Percentiles rank a stretch among this genome's conserved stretches.
phyloP scores from a whole-genome alignment of 73 alveolate species.

The Blepharisma stoltei region DNA sequence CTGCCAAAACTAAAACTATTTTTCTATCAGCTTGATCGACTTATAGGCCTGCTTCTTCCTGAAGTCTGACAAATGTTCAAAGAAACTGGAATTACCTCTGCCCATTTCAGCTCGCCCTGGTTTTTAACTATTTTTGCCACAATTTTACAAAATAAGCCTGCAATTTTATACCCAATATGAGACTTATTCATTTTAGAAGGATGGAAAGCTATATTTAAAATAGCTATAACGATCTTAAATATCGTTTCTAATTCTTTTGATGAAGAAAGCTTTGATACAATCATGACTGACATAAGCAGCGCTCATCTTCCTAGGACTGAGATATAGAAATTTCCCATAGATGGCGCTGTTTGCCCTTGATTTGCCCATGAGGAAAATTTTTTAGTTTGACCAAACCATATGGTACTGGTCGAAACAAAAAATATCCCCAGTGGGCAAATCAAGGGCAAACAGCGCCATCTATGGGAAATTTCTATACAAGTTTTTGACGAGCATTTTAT shows the following conservation, averaged over 20 bases:
- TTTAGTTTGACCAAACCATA: no score
- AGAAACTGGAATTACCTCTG: conserved; percentile 50
- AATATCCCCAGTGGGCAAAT: no score
- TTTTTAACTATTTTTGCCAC: conserved; percentile 78
- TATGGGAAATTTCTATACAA: no score
- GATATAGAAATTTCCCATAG: no score
- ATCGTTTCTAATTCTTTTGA: background rate
- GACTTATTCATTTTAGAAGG: conserved; percentile 57
- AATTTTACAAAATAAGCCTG: conserved; percentile 53
- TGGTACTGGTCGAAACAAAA: no score
- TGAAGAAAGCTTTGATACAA: conserved; percentile 14
- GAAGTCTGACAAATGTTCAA: conserved; percentile 68
- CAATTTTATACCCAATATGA: conserved; percentile 46
- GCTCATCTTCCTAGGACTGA: background rate
- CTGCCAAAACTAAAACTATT: conserved; percentile 71
- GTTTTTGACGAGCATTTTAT: conserved; percentile 2
- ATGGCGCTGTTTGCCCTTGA: no score
- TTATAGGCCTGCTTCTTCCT: conserved; percentile 70
- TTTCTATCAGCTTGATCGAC: conserved; percentile 83
- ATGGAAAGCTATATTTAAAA: conserved; percentile 63
- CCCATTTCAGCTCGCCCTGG: conserved; percentile 82
- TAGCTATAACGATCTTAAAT: conserved; percentile 35
- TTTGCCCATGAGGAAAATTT: no score
- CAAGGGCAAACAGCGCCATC: no score
- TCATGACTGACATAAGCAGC: background rate